Conservation (phyloP, 768 basidiomycete species). For the Hypholoma fasciculare region DNA sequence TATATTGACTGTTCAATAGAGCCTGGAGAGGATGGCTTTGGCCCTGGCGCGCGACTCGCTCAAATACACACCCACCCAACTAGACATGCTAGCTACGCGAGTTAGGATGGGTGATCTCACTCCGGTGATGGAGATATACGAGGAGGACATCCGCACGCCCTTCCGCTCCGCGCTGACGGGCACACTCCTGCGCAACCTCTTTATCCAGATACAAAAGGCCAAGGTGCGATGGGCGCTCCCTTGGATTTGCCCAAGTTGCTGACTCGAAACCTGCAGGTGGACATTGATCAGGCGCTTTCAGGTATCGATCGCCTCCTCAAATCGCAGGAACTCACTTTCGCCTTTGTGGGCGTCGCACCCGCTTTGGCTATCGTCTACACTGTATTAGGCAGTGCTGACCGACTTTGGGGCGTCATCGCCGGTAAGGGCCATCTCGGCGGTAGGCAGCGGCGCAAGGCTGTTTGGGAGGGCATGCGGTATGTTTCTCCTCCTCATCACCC, state of each 20-base stretch:
- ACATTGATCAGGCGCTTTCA: conserved; percentile 84
- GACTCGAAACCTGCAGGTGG: conserved; percentile 55
- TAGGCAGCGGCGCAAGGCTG: conserved; percentile 45
- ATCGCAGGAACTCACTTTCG: conserved; percentile 94
- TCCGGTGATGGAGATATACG: conserved; percentile 83
- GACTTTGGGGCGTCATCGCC: conserved; percentile 49
- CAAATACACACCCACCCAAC: conserved; percentile 58
- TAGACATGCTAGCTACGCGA: conserved; percentile 63
- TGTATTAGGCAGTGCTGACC: conserved; percentile 49
- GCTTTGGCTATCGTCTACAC: conserved; percentile 71
- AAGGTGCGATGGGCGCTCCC: conserved; percentile 52
- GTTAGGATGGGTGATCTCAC: conserved; percentile 84
- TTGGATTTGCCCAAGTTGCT: background rate
- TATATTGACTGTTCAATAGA: conserved; percentile 42
- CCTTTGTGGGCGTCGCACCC: conserved; percentile 95
- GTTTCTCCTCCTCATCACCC: conserved; percentile 3
- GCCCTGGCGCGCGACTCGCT: conserved; percentile 83
- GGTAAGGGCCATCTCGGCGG: conserved; percentile 62
- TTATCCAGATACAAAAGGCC: conserved; percentile 95
- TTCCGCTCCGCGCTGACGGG: conserved; percentile 79
- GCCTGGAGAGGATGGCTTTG: conserved; percentile 90
- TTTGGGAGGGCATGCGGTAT: conserved; percentile 74
- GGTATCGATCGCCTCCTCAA: conserved; percentile 94
- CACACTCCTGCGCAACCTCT: conserved; percentile 76
- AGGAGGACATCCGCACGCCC: conserved; percentile 89